Base-by-base conservation (phyloP, 1,139 yeast genomes). In the Pichiaceae sp. region DNA sequence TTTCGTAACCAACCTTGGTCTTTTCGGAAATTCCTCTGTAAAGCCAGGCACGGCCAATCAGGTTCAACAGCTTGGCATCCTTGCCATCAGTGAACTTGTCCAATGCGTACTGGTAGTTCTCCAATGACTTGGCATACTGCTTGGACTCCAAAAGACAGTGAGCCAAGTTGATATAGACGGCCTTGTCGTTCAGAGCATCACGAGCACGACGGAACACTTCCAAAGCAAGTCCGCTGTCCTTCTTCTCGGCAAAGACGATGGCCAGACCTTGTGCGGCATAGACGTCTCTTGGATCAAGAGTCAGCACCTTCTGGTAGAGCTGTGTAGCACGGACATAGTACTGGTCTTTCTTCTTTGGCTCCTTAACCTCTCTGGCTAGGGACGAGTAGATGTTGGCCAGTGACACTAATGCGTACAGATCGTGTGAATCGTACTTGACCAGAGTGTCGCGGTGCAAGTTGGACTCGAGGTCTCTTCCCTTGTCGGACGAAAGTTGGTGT, bases 201-300 rank as follows among this genome's bases (percentile, higher is more conserved):
- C 96, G 75, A 38, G 89, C 78, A 50, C 89, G 87, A 59, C 94
- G 75, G 53, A 93, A 78, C 37, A 87, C 79, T 47, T 86, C 95
- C 52, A 87, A 68, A 1, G 97, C 96, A 45, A 79, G 70, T 30
- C 74, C 78, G 17, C 76, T 63, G 42, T 85, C 80, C 51, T 83
- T 84, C 52, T 82, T 82, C 50, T 89, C 97, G 17, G 95, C 94
- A 58, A 86, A 83, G 9, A 89, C 77, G 38, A 91, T 87, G 1
- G 97, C 98, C 45, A 93, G 70, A 37, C 99, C 99, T 59, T 91
- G 98, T 1, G 98, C 98, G 2, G 97, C 99, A 62, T 81, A 91
- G 1, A 91, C 94, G 56, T 91, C 86, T 47, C 73, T 69, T 4
- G 91, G 75, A 60, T 91, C 98, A 27, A 87, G 66, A 35, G 83